Conservation (phyloP, 2,329 filamentous ascomycete genomes). For the Beauveria asiatica region DNA sequence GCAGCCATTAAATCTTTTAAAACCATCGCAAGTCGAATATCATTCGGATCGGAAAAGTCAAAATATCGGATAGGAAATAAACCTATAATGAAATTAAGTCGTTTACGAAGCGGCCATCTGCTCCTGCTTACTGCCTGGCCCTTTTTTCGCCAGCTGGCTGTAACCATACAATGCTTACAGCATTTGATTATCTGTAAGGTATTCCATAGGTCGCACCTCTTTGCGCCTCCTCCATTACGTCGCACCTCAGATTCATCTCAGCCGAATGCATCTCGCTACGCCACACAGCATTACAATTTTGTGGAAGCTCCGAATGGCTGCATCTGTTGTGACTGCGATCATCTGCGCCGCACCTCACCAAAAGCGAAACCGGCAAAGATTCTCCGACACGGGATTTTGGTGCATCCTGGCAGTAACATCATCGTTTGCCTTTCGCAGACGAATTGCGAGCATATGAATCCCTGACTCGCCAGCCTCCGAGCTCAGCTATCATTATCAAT, state of each 20-base stretch:
- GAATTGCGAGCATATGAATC: background rate
- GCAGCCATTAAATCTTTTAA: background rate
- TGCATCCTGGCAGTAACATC: background rate
- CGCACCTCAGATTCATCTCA: constrained; percentile 6
- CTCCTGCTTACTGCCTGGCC: background rate
- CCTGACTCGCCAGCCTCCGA: background rate
- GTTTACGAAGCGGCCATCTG: background rate
- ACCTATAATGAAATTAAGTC: background rate
- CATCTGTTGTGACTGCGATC: constrained; percentile 7
- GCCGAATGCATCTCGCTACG: background rate
- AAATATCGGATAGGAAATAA: background rate
- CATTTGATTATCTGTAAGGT: background rate
- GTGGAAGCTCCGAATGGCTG: background rate
- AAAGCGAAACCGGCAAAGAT: background rate
- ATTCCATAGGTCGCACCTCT: no score
- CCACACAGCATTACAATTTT: background rate
- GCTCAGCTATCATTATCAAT: background rate
- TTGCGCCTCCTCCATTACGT: background rate
- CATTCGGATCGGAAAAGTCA: background rate
- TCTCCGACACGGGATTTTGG: background rate
- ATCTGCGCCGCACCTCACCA: background rate
- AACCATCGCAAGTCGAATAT: background rate
- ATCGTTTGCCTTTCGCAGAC: background rate
- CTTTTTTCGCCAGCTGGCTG: background rate
- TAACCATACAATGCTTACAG: background rate